phyloP scores from a whole-genome alignment of 768 basidiomycete species.

The Boletus tomentosulus region DNA sequence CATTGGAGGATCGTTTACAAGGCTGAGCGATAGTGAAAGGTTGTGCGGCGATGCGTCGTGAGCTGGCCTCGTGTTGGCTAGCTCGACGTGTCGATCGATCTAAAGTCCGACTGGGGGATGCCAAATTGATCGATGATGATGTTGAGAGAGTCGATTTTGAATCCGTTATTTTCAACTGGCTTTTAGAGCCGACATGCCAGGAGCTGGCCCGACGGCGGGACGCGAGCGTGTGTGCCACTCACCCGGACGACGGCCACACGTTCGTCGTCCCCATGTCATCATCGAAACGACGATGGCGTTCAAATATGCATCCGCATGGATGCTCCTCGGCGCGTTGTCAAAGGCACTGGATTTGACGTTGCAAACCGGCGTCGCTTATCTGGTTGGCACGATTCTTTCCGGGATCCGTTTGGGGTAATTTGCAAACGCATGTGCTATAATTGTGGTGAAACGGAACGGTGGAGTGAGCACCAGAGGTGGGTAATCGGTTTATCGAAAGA shows the following conservation, averaged over 20 bases:
- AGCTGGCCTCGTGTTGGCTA: neutral
- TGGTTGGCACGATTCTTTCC: neutral
- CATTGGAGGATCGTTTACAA: neutral
- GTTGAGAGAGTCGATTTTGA: no score
- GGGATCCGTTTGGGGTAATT: constrained; percentile 16
- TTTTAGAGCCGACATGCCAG: no score
- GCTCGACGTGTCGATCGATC: neutral
- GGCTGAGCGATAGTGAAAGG: neutral
- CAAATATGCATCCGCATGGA: constrained; percentile 1
- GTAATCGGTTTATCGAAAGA: neutral
- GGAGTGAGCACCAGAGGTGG: neutral
- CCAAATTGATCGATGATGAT: neutral
- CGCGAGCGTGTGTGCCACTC: no score
- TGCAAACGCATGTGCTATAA: constrained; percentile 7
- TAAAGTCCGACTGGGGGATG: neutral
- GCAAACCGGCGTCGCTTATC: constrained; percentile 7
- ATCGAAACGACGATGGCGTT: constrained; percentile 1
- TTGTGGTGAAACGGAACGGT: constrained; percentile 8
- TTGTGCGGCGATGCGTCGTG: neutral
- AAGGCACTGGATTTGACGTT: neutral
- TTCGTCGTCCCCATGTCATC: neutral
- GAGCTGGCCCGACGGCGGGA: no score
- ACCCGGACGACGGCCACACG: neutral
- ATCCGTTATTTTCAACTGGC: no score
- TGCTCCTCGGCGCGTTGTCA: neutral